phyloP scores from a whole-genome alignment of 164 flowering plant genomes.

The Paratinospora sagittata region DNA sequence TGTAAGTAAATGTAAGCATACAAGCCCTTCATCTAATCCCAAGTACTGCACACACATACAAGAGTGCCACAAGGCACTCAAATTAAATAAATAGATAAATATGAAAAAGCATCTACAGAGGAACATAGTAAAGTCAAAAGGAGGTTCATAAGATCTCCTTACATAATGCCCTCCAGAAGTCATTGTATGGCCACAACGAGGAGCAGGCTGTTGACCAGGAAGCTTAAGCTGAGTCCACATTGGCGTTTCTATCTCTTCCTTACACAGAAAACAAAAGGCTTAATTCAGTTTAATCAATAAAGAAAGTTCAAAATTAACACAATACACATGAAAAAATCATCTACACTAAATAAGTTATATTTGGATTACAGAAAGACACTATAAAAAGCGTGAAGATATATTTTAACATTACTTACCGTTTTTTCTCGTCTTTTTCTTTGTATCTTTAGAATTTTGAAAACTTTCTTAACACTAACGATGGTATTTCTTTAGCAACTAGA shows the following conservation, averaged over 20 bases:
- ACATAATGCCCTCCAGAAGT: conserved; percentile 89
- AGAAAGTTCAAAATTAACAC: conserved; percentile 1
- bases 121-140: neutral
- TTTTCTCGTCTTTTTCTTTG: no score
- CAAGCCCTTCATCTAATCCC: no score
- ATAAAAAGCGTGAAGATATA: neutral
- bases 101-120: neutral
- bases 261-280: conserved; percentile 51
- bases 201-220: conserved; percentile 96
- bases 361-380: neutral
- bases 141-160: conserved; percentile 21
- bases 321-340: neutral
- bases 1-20: no score
- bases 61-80: neutral
- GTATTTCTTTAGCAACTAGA: no score
- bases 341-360: neutral
- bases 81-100: neutral
- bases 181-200: conserved; percentile 91
- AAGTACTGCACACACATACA: neutral
- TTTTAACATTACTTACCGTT: no score
- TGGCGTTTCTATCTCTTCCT: conserved; percentile 93
- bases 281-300: conserved; percentile 12
- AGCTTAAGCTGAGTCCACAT: conserved; percentile 99
- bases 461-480: no score
- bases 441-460: no score